Base-by-base conservation (phyloP, 768 basidiomycete genomes). In the Boletellus ananas region DNA sequence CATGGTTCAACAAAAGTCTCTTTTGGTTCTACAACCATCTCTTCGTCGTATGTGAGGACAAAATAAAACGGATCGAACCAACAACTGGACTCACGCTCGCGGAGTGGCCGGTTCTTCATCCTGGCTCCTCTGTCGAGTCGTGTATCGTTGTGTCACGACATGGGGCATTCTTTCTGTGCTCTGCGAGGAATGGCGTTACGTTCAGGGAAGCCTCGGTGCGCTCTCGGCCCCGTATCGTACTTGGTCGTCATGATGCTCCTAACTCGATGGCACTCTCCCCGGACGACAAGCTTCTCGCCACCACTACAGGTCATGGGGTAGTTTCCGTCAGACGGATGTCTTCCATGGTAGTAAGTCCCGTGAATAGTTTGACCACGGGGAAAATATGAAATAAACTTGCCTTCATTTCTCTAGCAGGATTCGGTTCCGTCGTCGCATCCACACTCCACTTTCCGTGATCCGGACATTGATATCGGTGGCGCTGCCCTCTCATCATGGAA, bases 131-230 rank as follows among this genome's bases (percentile, higher is more conserved):
- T 10, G n/a, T n/a, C n/a, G n/a, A n/a, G n/a, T 47, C 43, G 6
- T 51, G 43, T 33, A 43, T 57, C 21, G 35, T 33, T 13, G 13
- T 57, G 9, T 36, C 50, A 1, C 35, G 34, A 13, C 49, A 55
- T n/a, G 39, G 45, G 3, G 27, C 16, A 20, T 46, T 46, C 25
- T 31, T 43, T 48, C 35, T n/a, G 44, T n/a, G n/a, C n/a, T n/a
- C n/a, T n/a, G n/a, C n/a, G 14, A 9, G 20, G 3, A 16, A 11
- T 23, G 18, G 36, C 4, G 25, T 54, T 33, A 42, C 38, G 2
- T 14, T n/a, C n/a, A n/a, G n/a, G n/a, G n/a, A n/a, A n/a, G n/a
- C 45, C 12, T 55, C n/a, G n/a, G n/a, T n/a, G n/a, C n/a, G n/a
- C n/a, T n/a, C n/a, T n/a, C n/a, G n/a, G n/a, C n/a, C n/a, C n/a